Percentiles rank a stretch among this genome's conserved stretches.
phyloP scores from a whole-genome alignment of 2,329 filamentous ascomycete genomes.

The Penicillium sp. region DNA sequence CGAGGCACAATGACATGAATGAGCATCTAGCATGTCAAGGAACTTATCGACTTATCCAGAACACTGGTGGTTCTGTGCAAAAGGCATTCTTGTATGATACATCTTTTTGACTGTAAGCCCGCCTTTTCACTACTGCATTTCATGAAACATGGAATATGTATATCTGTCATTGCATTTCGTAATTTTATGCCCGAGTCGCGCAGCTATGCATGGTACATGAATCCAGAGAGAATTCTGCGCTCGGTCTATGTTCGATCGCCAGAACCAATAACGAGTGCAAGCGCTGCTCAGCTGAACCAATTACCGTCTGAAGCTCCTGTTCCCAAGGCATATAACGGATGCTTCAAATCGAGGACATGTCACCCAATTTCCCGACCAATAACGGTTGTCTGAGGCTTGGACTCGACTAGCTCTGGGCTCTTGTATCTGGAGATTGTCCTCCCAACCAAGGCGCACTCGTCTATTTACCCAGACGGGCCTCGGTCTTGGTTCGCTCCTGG shows the following conservation, averaged over 20 bases:
- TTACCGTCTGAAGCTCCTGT: neutral
- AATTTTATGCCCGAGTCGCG: conserved; percentile 13
- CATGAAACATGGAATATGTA: conserved; percentile 4
- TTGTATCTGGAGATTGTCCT: neutral
- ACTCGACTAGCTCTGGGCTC: neutral
- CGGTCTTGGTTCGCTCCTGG: conserved; percentile 67
- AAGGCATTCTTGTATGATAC: neutral
- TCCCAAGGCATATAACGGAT: neutral
- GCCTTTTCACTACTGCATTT: neutral
- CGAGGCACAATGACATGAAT: conserved; percentile 54
- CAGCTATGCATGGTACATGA: conserved; percentile 1
- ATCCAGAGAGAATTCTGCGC: neutral
- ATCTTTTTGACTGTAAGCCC: neutral
- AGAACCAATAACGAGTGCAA: neutral
- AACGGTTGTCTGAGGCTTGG: neutral
- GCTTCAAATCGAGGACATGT: neutral
- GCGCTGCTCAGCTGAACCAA: neutral
- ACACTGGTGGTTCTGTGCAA: neutral
- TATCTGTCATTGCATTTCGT: conserved; percentile 22
- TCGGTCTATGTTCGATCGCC: neutral
- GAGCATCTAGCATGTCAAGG: neutral
- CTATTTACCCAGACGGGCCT: conserved; percentile 56
- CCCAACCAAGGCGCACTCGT: neutral
- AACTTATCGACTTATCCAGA: neutral
- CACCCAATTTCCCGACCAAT: neutral